A percentile compares a stretch with the other conserved stretches of the same genome.
Conservation (phyloP, 352 stramenopile species). For the Plasmopara viticola region DNA sequence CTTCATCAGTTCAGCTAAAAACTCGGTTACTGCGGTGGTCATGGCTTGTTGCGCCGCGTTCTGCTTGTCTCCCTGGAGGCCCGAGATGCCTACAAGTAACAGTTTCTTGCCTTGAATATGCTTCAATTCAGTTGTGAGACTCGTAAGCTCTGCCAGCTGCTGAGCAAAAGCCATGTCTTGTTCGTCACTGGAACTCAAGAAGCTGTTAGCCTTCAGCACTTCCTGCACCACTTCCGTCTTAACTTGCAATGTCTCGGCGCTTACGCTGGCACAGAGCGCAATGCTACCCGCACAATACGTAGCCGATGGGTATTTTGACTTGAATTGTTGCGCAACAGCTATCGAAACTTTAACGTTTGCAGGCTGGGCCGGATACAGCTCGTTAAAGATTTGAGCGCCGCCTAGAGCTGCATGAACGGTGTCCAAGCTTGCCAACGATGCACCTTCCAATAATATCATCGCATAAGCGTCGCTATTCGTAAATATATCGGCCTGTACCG, state of each 20-base stretch:
- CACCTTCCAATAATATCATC: constrained; percentile 28
- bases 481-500: constrained; percentile 42
- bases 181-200: constrained; percentile 16
- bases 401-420: constrained; percentile 19
- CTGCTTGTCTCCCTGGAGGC: constrained; percentile 22
- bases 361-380: constrained; percentile 20
- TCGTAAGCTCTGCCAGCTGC: constrained; percentile 27
- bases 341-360: constrained; percentile 18
- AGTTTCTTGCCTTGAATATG: constrained; percentile 22
- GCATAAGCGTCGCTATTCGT: constrained; percentile 27
- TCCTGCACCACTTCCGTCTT: constrained; percentile 15
- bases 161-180: constrained; percentile 28
- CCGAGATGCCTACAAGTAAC: constrained; percentile 34
- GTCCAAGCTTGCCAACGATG: constrained; percentile 11
- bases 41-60: constrained; percentile 19
- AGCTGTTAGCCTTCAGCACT: constrained; percentile 23
- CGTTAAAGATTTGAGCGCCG: constrained; percentile 20
- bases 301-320: constrained; percentile 11
- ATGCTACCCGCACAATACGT: constrained; percentile 25
- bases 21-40: constrained; percentile 23
- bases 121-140: constrained; percentile 20
- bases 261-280: constrained; percentile 21
- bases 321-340: constrained; percentile 27
- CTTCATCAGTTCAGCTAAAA: constrained; percentile 37
- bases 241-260: constrained; percentile 3